A percentile compares a stretch with the other conserved stretches of the same genome.
phyloP scores from a whole-genome alignment of 2,329 filamentous ascomycete genomes.

The Alternaria arbusti region DNA sequence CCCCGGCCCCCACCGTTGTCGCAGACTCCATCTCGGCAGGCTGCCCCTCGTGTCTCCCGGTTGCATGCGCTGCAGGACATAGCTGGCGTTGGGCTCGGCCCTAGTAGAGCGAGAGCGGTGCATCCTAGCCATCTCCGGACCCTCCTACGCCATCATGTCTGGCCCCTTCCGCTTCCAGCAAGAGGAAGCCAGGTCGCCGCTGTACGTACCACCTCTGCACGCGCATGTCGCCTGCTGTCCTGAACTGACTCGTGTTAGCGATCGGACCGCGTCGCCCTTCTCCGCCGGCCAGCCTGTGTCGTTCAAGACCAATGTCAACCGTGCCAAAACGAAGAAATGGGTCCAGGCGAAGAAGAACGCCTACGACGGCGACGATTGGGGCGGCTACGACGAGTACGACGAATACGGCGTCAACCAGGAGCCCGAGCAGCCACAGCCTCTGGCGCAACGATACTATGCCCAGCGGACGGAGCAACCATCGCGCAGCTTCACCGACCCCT shows the following conservation, averaged over 20 bases:
- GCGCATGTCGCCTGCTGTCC: neutral
- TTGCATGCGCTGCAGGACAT: slow-evolving; percentile 25
- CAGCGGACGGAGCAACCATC: slow-evolving; percentile 34
- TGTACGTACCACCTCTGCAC: slow-evolving; percentile 35
- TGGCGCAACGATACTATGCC: slow-evolving; percentile 53
- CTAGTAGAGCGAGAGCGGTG: slow-evolving; percentile 10
- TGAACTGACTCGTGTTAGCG: slow-evolving; percentile 29
- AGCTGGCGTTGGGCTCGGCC: slow-evolving; percentile 23
- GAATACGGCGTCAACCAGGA: slow-evolving; percentile 60
- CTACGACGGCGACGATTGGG: slow-evolving; percentile 96
- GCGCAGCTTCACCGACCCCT: slow-evolving; percentile 52
- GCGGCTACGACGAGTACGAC: slow-evolving; percentile 66
- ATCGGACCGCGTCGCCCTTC: slow-evolving; percentile 36
- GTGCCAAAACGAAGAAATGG: slow-evolving; percentile 93
- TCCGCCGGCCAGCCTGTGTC: slow-evolving; percentile 55
- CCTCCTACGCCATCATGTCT: slow-evolving; percentile 39
- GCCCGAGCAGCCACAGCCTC: slow-evolving; percentile 48
- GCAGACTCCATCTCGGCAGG: neutral
- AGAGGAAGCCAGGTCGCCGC: slow-evolving; percentile 46
- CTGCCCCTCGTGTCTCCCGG: neutral
- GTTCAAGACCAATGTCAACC: slow-evolving; percentile 86
- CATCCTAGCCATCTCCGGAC: neutral
- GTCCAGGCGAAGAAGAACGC: slow-evolving; percentile 83
- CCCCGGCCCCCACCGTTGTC: neutral
- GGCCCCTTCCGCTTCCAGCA: slow-evolving; percentile 50